Conservation (phyloP, 495 filamentous ascomycete species). For the Penicillium tannophilum region DNA sequence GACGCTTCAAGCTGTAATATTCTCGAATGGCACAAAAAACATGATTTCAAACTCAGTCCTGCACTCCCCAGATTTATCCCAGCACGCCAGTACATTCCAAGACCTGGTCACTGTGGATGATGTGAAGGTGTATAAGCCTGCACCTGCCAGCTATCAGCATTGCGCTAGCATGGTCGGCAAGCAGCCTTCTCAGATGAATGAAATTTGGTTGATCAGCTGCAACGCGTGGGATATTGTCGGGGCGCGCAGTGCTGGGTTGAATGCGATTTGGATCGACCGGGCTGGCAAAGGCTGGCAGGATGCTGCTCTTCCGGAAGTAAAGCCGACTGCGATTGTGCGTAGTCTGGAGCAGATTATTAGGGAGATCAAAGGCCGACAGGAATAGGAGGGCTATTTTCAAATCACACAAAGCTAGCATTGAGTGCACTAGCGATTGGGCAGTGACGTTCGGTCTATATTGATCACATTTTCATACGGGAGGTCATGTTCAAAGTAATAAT, state of each 20-base stretch:
- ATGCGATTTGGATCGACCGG: constrained; percentile 72
- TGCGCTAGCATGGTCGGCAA: constrained; percentile 57
- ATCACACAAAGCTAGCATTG: neutral
- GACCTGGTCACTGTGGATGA: constrained; percentile 65
- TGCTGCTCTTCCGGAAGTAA: constrained; percentile 25
- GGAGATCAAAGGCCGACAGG: constrained; percentile 21
- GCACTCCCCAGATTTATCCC: constrained; percentile 56
- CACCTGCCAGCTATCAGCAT: constrained; percentile 62
- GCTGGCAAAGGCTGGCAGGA: constrained; percentile 47
- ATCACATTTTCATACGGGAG: neutral
- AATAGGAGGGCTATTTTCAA: neutral
- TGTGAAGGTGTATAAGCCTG: constrained; percentile 67
- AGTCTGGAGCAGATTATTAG: constrained; percentile 34
- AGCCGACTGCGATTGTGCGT: constrained; percentile 33
- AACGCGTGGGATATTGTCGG: constrained; percentile 81
- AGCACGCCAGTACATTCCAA: constrained; percentile 51
- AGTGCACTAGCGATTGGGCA: neutral
- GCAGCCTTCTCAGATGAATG: constrained; percentile 39
- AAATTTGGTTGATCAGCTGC: constrained; percentile 73
- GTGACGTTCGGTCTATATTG: neutral
- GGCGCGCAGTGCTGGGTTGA: constrained; percentile 49
- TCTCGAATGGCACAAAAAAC: constrained; percentile 69
- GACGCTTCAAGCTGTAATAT: constrained; percentile 59
- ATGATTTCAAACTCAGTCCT: constrained; percentile 66
- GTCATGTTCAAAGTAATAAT: neutral